A percentile compares a stretch with the other conserved stretches of the same genome.
phyloP scores from a whole-genome alignment of 176 grass and related monocot genomes.

The Bromus sterilis region DNA sequence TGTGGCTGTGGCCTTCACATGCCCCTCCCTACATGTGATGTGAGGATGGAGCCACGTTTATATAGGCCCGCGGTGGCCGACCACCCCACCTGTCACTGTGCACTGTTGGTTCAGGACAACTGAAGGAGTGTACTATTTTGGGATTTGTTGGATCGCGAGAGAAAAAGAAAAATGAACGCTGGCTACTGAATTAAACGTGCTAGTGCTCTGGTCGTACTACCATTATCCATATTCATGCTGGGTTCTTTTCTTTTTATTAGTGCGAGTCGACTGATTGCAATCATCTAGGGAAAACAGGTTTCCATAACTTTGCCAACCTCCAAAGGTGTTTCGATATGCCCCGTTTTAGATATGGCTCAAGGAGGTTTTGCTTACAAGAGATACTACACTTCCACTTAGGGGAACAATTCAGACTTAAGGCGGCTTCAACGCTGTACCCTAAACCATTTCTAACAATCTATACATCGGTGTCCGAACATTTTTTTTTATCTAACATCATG shows the following conservation, averaged over 20 bases:
- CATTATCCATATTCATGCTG: background rate
- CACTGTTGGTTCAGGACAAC: background rate
- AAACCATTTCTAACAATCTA: no score
- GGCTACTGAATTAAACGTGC: background rate
- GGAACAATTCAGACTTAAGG: no score
- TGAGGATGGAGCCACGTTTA: background rate
- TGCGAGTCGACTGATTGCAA: background rate
- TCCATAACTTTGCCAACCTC: background rate
- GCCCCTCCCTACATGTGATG: background rate
- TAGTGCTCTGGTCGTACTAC: background rate
- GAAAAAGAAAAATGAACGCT: background rate
- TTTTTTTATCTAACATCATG: no score
- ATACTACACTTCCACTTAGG: no score
- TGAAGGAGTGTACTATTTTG: background rate
- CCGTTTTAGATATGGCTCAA: no score
- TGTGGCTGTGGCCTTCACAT: background rate
- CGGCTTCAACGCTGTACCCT: no score
- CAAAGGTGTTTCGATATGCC: background rate
- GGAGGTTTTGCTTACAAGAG: no score
- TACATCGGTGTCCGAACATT: no score
- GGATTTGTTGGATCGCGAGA: background rate
- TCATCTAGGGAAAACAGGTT: background rate
- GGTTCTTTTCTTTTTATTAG: background rate
- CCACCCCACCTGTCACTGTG: background rate
- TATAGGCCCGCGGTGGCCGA: background rate